These are phyloP conservation scores for Paecilomyces dactylethromorphus DNA, from an alignment of 2,329 filamentous ascomycete genomes.

Conservation along the genomic window DNA sequence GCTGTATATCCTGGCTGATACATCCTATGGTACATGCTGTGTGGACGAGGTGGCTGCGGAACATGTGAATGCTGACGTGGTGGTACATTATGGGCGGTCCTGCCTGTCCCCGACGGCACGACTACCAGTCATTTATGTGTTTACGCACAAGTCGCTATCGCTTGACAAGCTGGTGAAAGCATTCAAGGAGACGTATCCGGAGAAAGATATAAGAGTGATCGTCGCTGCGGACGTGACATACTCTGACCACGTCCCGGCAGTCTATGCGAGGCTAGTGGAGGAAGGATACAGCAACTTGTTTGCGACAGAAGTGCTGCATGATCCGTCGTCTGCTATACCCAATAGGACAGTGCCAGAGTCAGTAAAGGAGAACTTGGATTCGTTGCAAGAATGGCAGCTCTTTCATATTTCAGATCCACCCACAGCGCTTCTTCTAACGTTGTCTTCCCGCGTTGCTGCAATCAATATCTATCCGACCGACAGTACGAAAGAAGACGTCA, in stretches of 20 bases:
- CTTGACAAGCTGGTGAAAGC: conserved; percentile 50
- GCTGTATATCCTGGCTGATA: conserved; percentile 86
- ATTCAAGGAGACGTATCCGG: conserved; percentile 64
- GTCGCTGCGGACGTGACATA: conserved; percentile 89
- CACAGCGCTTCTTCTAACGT: conserved; percentile 74
- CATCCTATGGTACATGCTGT: conserved; percentile 94
- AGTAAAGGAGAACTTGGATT: conserved; percentile 37
- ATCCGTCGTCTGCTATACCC: conserved; percentile 74
- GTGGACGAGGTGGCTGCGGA: conserved; percentile 96
- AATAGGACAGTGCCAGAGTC: conserved; percentile 65
- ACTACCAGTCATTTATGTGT: conserved; percentile 84
- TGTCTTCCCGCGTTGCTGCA: conserved; percentile 72
- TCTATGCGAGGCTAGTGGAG: conserved; percentile 51
- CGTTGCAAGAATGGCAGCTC: conserved; percentile 62
- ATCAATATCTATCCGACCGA: conserved; percentile 70
- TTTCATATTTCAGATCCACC: conserved; percentile 82
- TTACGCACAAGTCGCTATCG: conserved; percentile 67
- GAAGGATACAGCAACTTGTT: conserved; percentile 66
- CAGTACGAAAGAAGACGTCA: conserved; percentile 20
- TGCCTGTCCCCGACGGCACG: conserved; percentile 86
- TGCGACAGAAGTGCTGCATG: conserved; percentile 65
- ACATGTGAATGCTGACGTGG: conserved; percentile 81
- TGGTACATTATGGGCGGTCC: conserved; percentile 89
- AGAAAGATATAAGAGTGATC: conserved; percentile 59
- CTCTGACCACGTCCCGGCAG: conserved; percentile 60